These are phyloP conservation scores for Aquilaria sinensis DNA, from an alignment of 345 rosid genomes.

Conservation along the genomic window DNA sequence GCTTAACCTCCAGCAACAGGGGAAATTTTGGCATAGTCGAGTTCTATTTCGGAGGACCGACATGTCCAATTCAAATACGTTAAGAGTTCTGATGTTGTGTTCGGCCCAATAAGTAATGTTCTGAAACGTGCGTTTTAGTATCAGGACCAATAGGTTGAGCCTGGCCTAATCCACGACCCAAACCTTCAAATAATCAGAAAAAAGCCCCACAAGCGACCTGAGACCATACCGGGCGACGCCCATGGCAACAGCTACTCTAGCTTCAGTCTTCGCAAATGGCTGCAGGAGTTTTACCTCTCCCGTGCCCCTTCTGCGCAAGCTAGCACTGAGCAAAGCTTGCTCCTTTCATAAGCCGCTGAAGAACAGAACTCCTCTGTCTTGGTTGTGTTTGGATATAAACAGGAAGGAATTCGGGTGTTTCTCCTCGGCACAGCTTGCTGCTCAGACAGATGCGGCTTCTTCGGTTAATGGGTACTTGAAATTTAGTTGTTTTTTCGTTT, in stretches of 20 bases:
- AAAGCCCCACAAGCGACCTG: too few species aligned
- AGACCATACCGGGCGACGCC: background rate
- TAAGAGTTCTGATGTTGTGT: too few species aligned
- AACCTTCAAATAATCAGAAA: too few species aligned
- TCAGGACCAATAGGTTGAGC: too few species aligned
- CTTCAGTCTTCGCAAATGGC: conserved; percentile 35
- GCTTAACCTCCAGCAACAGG: too few species aligned
- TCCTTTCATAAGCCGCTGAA: conserved; percentile 9
- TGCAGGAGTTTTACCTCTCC: conserved; percentile 37
- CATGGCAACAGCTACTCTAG: conserved; percentile 29
- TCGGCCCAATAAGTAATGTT: too few species aligned
- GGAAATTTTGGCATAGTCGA: too few species aligned
- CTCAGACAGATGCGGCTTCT: conserved; percentile 22
- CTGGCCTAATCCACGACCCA: too few species aligned
- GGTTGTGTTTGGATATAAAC: conserved; percentile 15
- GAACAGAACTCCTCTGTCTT: conserved; percentile 3
- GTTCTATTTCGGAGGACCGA: too few species aligned
- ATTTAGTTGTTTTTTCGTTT: conserved; percentile 6
- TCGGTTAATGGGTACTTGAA: conserved; percentile 39
- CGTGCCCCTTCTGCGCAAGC: conserved; percentile 27
- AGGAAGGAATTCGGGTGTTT: conserved; percentile 25
- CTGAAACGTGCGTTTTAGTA: too few species aligned
- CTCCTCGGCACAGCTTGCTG: conserved; percentile 28
- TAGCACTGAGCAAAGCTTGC: conserved; percentile 27
- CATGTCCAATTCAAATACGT: too few species aligned